Evolutionary conservation across 768 basidiomycete species (phyloP).

Genomic region (Daedalea quercina): DNA sequence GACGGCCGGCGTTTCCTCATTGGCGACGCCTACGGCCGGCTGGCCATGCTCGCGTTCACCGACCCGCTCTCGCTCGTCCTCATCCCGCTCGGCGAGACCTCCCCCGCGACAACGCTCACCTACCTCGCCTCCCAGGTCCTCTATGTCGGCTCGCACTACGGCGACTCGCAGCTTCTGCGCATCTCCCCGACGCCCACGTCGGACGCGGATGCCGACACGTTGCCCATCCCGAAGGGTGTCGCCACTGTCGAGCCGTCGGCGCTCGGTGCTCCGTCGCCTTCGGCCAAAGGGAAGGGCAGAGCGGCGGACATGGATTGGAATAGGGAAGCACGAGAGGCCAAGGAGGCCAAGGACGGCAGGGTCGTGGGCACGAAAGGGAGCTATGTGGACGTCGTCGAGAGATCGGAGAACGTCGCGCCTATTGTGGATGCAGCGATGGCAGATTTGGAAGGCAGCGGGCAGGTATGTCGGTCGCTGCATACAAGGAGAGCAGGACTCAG

Average conservation of each 20-base stretch:
- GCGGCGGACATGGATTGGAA: conserved; percentile 27
- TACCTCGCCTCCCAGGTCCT: conserved; percentile 65
- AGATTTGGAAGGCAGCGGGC: conserved; percentile 64
- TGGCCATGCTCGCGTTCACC: conserved; percentile 58
- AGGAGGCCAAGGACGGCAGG: conserved; percentile 29
- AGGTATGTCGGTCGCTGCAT: conserved; percentile 35
- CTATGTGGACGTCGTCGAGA: conserved; percentile 55
- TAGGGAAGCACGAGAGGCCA: conserved; percentile 11
- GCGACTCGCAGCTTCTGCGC: conserved; percentile 72
- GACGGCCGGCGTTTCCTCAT: conserved; percentile 45
- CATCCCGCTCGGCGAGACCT: conserved; percentile 70
- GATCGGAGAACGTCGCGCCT: conserved; percentile 74
- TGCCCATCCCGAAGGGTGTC: conserved; percentile 47
- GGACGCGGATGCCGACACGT: conserved; percentile 32
- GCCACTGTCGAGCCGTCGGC: conserved; percentile 31
- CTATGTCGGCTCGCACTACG: conserved; percentile 77
- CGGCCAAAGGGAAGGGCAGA: conserved; percentile 31
- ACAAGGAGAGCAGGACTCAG: background rate
- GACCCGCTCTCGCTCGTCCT: conserved; percentile 42
- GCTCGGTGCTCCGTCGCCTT: conserved; percentile 17
- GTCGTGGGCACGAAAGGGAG: conserved; percentile 49
- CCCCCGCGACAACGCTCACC: conserved; percentile 63
- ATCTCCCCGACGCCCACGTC: conserved; percentile 44
- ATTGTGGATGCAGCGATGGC: conserved; percentile 76
- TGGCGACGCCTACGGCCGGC: conserved; percentile 65